Percentiles rank a stretch among this genome's conserved stretches.
Conservation (phyloP, 2,329 filamentous ascomycete species). For the Dactylellina sp. region DNA sequence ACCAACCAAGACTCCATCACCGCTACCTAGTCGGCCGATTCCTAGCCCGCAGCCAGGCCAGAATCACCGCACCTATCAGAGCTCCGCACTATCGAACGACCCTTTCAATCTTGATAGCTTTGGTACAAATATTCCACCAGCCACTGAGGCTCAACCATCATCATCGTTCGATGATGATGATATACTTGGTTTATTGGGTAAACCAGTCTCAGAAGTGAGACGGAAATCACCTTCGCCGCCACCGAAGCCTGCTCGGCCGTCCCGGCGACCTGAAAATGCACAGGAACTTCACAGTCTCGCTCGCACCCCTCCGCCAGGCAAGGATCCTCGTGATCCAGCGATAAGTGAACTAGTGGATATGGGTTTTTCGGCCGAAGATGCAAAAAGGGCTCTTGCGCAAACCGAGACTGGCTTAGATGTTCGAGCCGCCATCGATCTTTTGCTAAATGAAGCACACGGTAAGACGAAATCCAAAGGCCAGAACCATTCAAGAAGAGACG, state of each 20-base stretch:
- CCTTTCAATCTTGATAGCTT: constrained; percentile 59
- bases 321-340: constrained; percentile 65
- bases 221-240: constrained; percentile 62
- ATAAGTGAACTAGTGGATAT: constrained; percentile 93
- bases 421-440: constrained; percentile 86
- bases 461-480: constrained; percentile 73
- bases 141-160: constrained; percentile 11
- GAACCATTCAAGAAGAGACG: constrained; percentile 49
- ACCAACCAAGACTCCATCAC: constrained; percentile 62
- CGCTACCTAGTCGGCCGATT: constrained; percentile 24
- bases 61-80: not conserved
- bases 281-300: constrained; percentile 56
- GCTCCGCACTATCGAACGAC: constrained; percentile 24
- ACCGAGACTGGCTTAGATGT: constrained; percentile 83
- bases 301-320: constrained; percentile 34
- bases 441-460: constrained; percentile 89
- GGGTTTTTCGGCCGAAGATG: constrained; percentile 87
- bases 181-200: constrained; percentile 74
- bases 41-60: constrained; percentile 29
- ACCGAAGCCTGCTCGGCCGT: constrained; percentile 66
- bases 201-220: constrained; percentile 73
- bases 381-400: constrained; percentile 80
- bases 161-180: constrained; percentile 70
- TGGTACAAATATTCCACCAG: constrained; percentile 20
- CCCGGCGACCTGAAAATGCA: constrained; percentile 61